Evolutionary conservation across 768 basidiomycete species (phyloP).

Genomic region (Podaxis carcinomalis): DNA sequence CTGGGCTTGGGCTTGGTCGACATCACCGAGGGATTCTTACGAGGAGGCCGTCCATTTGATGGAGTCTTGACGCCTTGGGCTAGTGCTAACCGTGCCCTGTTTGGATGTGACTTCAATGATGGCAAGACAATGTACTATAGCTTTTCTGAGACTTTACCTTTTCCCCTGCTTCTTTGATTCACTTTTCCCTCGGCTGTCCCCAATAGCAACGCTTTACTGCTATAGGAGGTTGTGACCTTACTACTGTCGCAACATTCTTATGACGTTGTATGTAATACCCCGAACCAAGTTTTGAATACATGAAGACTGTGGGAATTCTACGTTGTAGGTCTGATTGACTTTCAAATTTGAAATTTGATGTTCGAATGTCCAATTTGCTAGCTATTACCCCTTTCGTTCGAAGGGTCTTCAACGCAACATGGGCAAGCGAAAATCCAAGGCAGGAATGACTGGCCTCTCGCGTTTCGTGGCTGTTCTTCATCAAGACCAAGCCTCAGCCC

Average conservation of each 20-base stretch:
- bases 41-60: constrained; percentile 32
- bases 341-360: not conserved
- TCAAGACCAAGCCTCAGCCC: not conserved
- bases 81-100: not conserved
- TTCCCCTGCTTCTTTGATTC: not conserved
- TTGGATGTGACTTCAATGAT: not conserved
- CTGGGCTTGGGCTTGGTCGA: constrained; percentile 63
- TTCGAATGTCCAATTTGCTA: not conserved
- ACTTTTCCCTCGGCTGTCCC: not conserved
- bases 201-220: not conserved
- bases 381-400: not conserved
- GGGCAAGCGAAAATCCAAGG: constrained; percentile 13
- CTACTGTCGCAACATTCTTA: not conserved
- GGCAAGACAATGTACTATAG: not conserved
- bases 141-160: not conserved
- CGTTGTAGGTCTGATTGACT: not conserved
- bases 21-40: constrained; percentile 38
- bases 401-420: not conserved
- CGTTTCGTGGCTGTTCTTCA: constrained; percentile 1
- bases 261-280: not conserved
- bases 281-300: not conserved
- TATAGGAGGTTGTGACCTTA: not conserved
- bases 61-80: constrained; percentile 14
- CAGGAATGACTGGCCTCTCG: constrained; percentile 6
- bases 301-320: not conserved